These are phyloP conservation scores for Tulasnella sp. DNA, from an alignment of 768 basidiomycete species.

Conservation along the genomic window DNA sequence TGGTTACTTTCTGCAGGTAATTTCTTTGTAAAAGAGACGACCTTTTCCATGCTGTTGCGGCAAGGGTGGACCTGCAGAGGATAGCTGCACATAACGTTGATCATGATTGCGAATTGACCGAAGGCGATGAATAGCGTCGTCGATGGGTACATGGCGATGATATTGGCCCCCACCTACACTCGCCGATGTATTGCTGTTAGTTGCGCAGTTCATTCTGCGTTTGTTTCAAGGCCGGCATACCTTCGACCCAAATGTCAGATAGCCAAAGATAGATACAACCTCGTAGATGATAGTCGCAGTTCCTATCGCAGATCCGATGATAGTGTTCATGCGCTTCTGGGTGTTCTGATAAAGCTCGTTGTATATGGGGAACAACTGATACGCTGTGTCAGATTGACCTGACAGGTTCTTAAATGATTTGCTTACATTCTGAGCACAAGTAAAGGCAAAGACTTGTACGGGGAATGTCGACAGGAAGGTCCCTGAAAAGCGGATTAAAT, in stretches of 20 bases:
- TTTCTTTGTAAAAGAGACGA: slow-evolving; percentile 36
- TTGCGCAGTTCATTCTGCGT: slow-evolving; percentile 11
- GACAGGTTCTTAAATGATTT: slow-evolving; percentile 1
- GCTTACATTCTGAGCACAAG: slow-evolving; percentile 84
- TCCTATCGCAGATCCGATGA: slow-evolving; percentile 82
- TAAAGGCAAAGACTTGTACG: slow-evolving; percentile 87
- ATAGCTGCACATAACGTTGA: slow-evolving; percentile 85
- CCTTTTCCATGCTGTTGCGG: slow-evolving; percentile 82
- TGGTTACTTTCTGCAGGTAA: slow-evolving; percentile 31
- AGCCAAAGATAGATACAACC: slow-evolving; percentile 78
- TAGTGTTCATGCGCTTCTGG: slow-evolving; percentile 74
- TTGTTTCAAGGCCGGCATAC: slow-evolving; percentile 31
- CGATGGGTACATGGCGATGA: slow-evolving; percentile 88
- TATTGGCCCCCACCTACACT: slow-evolving; percentile 74
- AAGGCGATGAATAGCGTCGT: slow-evolving; percentile 87
- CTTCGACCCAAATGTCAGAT: slow-evolving; percentile 85
- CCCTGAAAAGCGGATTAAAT: slow-evolving; percentile 62
- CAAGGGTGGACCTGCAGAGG: slow-evolving; percentile 93
- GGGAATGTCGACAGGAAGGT: slow-evolving; percentile 78
- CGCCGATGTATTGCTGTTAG: background rate
- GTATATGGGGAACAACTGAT: slow-evolving; percentile 82
- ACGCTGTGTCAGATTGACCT: background rate
- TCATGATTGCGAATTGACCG: slow-evolving; percentile 85
- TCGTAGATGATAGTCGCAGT: slow-evolving; percentile 77
- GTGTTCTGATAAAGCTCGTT: slow-evolving; percentile 80